phyloP scores from a whole-genome alignment of 2,329 filamentous ascomycete species.

The Parastagonospora avenae region DNA sequence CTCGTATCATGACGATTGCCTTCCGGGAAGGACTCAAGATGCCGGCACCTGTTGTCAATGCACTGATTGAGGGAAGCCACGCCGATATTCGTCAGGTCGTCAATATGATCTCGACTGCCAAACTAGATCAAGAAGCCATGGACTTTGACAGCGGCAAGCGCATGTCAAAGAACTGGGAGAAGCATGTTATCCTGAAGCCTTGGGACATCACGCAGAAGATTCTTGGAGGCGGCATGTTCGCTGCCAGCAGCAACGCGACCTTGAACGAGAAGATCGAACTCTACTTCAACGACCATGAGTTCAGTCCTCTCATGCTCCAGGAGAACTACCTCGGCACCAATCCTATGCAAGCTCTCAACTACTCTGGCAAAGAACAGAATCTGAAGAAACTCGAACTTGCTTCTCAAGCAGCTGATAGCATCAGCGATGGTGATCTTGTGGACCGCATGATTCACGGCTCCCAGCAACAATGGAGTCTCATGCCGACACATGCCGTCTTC shows the following conservation, averaged over 20 bases:
- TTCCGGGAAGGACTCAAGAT: slow-evolving; percentile 90
- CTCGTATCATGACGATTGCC: slow-evolving; percentile 92
- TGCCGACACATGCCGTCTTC: slow-evolving; percentile 95
- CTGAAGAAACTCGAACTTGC: slow-evolving; percentile 85
- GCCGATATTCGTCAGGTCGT: slow-evolving; percentile 97
- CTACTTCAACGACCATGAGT: slow-evolving; percentile 99
- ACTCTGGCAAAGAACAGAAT: slow-evolving; percentile 70
- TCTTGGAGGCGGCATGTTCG: slow-evolving; percentile 84
- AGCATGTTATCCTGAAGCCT: slow-evolving; percentile 93
- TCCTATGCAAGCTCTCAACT: slow-evolving; percentile 68
- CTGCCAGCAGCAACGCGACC: slow-evolving; percentile 79
- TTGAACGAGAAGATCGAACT: slow-evolving; percentile 98
- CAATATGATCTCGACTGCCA: slow-evolving; percentile 96
- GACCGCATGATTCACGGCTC: slow-evolving; percentile 98
- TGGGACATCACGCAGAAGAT: slow-evolving; percentile 98
- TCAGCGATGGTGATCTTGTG: slow-evolving; percentile 94
- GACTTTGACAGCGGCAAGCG: slow-evolving; percentile 84
- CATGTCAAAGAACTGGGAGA: slow-evolving; percentile 98
- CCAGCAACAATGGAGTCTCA: slow-evolving; percentile 97
- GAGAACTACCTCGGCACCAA: slow-evolving; percentile 93
- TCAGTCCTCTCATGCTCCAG: slow-evolving; percentile 96
- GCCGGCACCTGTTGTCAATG: slow-evolving; percentile 81
- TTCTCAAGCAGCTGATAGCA: slow-evolving; percentile 89
- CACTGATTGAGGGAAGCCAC: slow-evolving; percentile 91
- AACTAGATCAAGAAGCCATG: slow-evolving; percentile 81